Conservation (phyloP, 257 asterid genomes). For the Striga asiatica region DNA sequence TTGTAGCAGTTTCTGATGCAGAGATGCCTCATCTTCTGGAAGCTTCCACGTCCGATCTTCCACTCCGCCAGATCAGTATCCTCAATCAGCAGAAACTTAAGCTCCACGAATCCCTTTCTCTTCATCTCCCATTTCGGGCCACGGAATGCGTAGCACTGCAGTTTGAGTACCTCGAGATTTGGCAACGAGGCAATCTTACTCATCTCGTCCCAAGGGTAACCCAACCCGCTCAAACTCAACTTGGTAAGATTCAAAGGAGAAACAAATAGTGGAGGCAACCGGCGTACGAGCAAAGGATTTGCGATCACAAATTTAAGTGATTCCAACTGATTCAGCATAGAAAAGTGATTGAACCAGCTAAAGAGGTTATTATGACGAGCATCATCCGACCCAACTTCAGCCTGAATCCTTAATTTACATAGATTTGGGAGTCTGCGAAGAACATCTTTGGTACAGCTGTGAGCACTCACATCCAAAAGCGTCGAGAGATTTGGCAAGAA, state of each 20-base stretch:
- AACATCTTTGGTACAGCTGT: background rate
- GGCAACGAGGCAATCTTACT: background rate
- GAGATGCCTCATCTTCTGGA: background rate
- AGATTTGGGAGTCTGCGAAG: background rate
- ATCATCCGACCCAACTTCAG: background rate
- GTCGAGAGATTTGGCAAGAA: background rate
- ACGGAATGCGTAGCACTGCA: background rate
- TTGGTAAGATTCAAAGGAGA: background rate
- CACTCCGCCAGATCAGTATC: background rate
- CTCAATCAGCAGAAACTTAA: background rate
- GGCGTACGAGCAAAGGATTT: background rate
- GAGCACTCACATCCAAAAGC: background rate
- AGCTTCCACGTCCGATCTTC: background rate
- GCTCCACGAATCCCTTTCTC: background rate
- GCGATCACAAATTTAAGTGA: background rate
- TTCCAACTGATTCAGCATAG: background rate
- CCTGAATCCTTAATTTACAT: background rate
- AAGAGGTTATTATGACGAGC: background rate
- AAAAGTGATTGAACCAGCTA: background rate
- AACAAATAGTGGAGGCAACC: background rate
- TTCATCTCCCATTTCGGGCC: background rate
- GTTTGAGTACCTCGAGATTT: background rate
- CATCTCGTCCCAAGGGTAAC: background rate
- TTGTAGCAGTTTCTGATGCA: constrained; percentile 15
- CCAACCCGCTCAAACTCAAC: background rate